Evolutionary conservation across 495 filamentous ascomycete genomes (phyloP).

Genomic region (Penicillium mononematosum): DNA sequence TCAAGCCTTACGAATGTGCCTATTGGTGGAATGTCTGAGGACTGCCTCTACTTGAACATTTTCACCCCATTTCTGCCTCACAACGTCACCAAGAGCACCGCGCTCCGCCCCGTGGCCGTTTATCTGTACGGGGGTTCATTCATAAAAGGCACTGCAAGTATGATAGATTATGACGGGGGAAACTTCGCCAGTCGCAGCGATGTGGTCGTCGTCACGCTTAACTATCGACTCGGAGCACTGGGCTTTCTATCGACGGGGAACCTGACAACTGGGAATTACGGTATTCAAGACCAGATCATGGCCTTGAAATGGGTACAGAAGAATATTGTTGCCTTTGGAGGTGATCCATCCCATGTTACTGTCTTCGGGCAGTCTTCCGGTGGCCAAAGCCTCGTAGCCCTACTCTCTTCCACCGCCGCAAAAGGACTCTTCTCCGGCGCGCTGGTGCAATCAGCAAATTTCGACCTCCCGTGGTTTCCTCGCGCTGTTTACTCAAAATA

Average conservation of each 20-base stretch:
- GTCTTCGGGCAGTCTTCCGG: slow-evolving; percentile 56
- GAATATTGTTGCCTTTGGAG: slow-evolving; percentile 51
- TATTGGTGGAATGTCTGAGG: slow-evolving; percentile 36
- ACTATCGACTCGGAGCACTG: slow-evolving; percentile 45
- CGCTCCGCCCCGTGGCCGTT: slow-evolving; percentile 40
- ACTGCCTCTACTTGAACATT: slow-evolving; percentile 46
- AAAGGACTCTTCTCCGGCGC: slow-evolving; percentile 35
- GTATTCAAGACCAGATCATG: slow-evolving; percentile 39
- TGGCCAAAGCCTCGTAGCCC: slow-evolving; percentile 53
- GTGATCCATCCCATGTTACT: slow-evolving; percentile 48
- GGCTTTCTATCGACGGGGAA: slow-evolving; percentile 39
- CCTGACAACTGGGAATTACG: slow-evolving; percentile 38
- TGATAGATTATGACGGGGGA: slow-evolving; percentile 43
- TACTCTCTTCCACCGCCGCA: slow-evolving; percentile 40
- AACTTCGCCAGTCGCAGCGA: slow-evolving; percentile 48
- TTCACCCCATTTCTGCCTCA: slow-evolving; percentile 30
- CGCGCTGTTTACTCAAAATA: slow-evolving; percentile 25
- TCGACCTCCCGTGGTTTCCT: slow-evolving; percentile 32
- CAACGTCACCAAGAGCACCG: slow-evolving; percentile 8
- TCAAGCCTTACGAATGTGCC: slow-evolving; percentile 13
- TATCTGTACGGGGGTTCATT: slow-evolving; percentile 51
- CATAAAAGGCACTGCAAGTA: slow-evolving; percentile 37
- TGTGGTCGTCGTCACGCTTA: slow-evolving; percentile 50
- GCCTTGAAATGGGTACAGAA: slow-evolving; percentile 52
- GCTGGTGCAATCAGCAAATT: slow-evolving; percentile 29